Evolutionary conservation across 768 basidiomycete genomes (phyloP), one percentile per base, ranked within the genome.

Genomic region (Amanita brunnescens): DNA sequence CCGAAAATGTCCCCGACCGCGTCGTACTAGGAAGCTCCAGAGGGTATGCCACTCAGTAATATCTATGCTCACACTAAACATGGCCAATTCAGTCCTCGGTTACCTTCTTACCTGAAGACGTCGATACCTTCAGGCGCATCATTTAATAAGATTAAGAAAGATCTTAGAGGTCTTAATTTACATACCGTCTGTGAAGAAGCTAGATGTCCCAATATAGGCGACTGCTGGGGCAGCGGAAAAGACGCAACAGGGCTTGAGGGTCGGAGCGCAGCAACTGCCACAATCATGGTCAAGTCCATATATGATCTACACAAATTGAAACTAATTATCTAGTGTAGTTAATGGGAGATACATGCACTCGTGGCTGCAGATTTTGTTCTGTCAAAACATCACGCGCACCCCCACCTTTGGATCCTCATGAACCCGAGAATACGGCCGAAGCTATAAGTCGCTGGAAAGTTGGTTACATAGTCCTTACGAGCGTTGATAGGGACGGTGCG

Each of bases 121-220:
- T 83, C 83, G 35, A 93, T 95, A 56, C 95, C 96, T 1, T 89
- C 87, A 0, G 90, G 92, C 26, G 73, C 74, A 9, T 91, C 93
- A 2, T 99, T 86, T 66, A 85, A 80, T 57, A 90, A 82, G 61
- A 97, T 99, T 57, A 97, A 95, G 78, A 89, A 86, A 58, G 96
- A 99, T 67, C 75, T 99, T 12, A 76, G 96, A 47, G 95, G 94
- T 1, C 77, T 99, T 2, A 80, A 80, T 6, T 72, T 99, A 43
- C 92, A 96, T 61, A 99, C 96, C 0, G 96, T 99, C 2, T 99
- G 96, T 61, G 96, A 99, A 67, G 96, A 99, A 65, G 96, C 96
- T 32, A 79, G 94, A 55, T 99, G 96, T 73, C 96, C 96, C 0
- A 99, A 99, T 61, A 97, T 99, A 51, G 96, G 95, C n/a, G 95